A percentile compares a stretch with the other conserved stretches of the same genome.
These are phyloP conservation scores for Luffa acutangula DNA, from an alignment of 306 rosid genomes.

Conservation along the genomic window DNA sequence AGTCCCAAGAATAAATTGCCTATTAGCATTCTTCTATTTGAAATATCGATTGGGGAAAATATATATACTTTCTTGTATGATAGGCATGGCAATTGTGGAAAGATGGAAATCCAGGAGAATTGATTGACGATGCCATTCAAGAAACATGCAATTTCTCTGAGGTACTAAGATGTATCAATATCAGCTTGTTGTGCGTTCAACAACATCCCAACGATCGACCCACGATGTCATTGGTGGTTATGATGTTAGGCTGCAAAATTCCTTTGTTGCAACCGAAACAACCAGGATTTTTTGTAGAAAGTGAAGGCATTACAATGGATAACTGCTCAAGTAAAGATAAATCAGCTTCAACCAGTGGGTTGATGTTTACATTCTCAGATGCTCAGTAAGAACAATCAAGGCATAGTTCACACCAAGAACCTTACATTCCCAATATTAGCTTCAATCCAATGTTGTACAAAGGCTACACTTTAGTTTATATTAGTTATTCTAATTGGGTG, in stretches of 20 bases:
- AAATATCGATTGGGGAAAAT: not conserved
- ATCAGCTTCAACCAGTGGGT: not conserved
- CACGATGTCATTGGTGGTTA: slow-evolving; percentile 18
- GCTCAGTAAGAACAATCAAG: not conserved
- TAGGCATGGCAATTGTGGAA: slow-evolving; percentile 23
- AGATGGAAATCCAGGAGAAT: slow-evolving; percentile 12
- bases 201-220: slow-evolving; percentile 16
- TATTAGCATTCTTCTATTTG: not conserved
- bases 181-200: slow-evolving; percentile 21
- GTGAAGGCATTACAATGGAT: not conserved
- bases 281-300: slow-evolving; percentile 10
- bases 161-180: slow-evolving; percentile 10
- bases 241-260: slow-evolving; percentile 17
- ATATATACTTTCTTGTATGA: not conserved
- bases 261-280: slow-evolving; percentile 12
- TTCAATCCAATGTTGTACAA: too few species aligned
- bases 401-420: not conserved
- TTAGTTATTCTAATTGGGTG: too few species aligned
- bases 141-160: not conserved
- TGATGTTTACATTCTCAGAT: not conserved
- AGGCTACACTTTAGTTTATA: too few species aligned
- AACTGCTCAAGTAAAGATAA: not conserved
- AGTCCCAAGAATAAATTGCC: not conserved
- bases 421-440: not conserved
- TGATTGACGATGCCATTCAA: slow-evolving; percentile 7